Percentiles rank a stretch among this genome's conserved stretches.
phyloP scores from a whole-genome alignment of 139 green algal species.

The Nannochloris sp. region DNA sequence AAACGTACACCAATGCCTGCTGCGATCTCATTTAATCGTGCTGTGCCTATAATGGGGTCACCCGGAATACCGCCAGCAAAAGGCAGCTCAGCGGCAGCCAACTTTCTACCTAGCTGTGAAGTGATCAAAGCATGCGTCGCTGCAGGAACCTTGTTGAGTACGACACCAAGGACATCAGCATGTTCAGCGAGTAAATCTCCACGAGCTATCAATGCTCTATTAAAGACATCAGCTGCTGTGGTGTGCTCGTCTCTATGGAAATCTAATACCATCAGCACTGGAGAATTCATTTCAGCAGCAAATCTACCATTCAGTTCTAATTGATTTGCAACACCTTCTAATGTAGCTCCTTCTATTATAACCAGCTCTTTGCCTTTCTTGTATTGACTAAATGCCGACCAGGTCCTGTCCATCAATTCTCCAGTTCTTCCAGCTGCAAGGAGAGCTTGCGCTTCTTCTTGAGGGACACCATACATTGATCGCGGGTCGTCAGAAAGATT shows the following conservation, averaged over 20 bases:
- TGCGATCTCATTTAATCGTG: constrained; percentile 59
- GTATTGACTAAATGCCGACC: constrained; percentile 34
- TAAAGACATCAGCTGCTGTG: constrained; percentile 23
- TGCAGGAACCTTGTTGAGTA: constrained; percentile 52
- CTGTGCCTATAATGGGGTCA: constrained; percentile 39
- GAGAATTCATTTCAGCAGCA: constrained; percentile 38
- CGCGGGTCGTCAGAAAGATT: background rate
- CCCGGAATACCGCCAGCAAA: constrained; percentile 50
- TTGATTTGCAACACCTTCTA: constrained; percentile 22
- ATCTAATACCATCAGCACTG: constrained; percentile 53
- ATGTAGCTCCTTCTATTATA: constrained; percentile 45
- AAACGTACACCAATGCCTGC: constrained; percentile 35
- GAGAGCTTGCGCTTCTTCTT: constrained; percentile 21
- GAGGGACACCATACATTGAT: constrained; percentile 11
- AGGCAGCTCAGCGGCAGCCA: constrained; percentile 32
- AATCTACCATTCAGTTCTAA: constrained; percentile 38
- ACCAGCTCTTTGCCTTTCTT: constrained; percentile 45
- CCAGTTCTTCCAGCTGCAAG: constrained; percentile 13
- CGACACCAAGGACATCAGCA: constrained; percentile 45
- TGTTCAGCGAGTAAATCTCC: constrained; percentile 32
- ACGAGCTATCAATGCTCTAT: constrained; percentile 26
- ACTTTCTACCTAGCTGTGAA: constrained; percentile 14
- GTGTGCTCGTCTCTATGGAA: constrained; percentile 16
- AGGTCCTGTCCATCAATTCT: constrained; percentile 36
- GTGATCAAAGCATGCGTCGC: constrained; percentile 18